A percentile compares a stretch with the other conserved stretches of the same genome.
These are phyloP conservation scores for Grosmannia huntii DNA, from an alignment of 2,329 filamentous ascomycete genomes.

Conservation along the genomic window DNA sequence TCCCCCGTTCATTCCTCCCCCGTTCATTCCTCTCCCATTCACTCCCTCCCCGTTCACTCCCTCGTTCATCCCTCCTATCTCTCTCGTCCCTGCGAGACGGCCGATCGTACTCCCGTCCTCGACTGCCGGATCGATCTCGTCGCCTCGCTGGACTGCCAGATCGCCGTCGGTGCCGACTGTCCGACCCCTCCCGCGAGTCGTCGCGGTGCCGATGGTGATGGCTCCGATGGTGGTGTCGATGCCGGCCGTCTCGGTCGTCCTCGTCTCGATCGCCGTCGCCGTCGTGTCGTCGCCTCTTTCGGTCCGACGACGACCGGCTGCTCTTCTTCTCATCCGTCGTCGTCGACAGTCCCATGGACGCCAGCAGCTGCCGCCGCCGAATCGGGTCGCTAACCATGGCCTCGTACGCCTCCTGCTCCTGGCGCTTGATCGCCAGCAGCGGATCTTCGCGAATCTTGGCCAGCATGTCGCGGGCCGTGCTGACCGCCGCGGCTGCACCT, in stretches of 20 bases:
- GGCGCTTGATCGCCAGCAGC: conserved; percentile 81
- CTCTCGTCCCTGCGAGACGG: background rate
- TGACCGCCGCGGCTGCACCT: background rate
- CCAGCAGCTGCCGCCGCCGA: conserved; percentile 54
- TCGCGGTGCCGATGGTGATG: conserved; percentile 9
- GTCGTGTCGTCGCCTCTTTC: conserved; percentile 12
- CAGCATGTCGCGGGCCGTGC: conserved; percentile 61
- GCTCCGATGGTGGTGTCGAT: background rate
- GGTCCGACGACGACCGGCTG: background rate
- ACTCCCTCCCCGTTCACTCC: background rate
- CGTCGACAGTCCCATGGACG: conserved; percentile 41
- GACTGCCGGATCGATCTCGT: background rate
- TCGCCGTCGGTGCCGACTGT: background rate
- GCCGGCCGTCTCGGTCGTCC: too few relatives aligned
- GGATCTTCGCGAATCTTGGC: conserved; percentile 85
- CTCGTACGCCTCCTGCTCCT: conserved; percentile 72
- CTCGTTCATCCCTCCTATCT: conserved; percentile 1
- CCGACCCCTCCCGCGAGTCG: background rate
- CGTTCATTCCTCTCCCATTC: conserved; percentile 3
- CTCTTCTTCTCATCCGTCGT: conserved; percentile 28
- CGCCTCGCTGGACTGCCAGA: background rate
- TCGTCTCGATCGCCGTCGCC: conserved; percentile 29
- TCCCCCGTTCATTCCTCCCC: conserved; percentile 1
- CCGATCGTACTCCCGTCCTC: background rate
- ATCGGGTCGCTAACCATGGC: conserved; percentile 68